phyloP scores from a whole-genome alignment of 345 rosid species.

The Adansonia digitata region DNA sequence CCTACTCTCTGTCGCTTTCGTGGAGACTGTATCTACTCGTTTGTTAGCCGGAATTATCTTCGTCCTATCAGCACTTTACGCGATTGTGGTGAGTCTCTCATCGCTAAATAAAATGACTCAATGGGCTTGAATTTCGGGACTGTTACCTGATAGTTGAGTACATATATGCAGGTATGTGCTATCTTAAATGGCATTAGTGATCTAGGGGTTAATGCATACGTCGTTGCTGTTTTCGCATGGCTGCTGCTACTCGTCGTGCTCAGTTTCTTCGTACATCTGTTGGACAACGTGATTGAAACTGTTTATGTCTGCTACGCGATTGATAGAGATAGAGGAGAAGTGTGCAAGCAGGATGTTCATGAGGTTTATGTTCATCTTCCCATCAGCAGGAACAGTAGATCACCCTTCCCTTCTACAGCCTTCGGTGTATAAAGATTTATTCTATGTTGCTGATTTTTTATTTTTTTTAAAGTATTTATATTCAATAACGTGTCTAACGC shows the following conservation, averaged over 20 bases:
- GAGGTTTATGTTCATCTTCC: slow-evolving; percentile 82
- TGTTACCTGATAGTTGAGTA: background rate
- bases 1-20: slow-evolving; percentile 82
- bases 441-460: too few relatives aligned
- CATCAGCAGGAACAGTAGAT: slow-evolving; percentile 52
- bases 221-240: slow-evolving; percentile 64
- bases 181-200: slow-evolving; percentile 55
- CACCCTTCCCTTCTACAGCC: slow-evolving; percentile 29
- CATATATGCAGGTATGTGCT: slow-evolving; percentile 51
- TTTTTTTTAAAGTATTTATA: background rate
- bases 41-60: slow-evolving; percentile 64
- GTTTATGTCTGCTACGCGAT: slow-evolving; percentile 78
- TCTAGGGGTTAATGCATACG: slow-evolving; percentile 56
- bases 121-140: too few relatives aligned
- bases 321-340: slow-evolving; percentile 81
- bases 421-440: slow-evolving; percentile 37
- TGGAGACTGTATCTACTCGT: slow-evolving; percentile 81
- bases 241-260: slow-evolving; percentile 44
- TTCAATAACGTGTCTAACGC: too few relatives aligned
- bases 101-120: background rate
- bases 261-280: slow-evolving; percentile 68
- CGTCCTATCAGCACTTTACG: slow-evolving; percentile 74
- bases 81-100: slow-evolving; percentile 53
- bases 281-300: slow-evolving; percentile 81
- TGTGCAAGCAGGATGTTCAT: slow-evolving; percentile 75